Percentiles rank a stretch among this genome's conserved stretches.
phyloP scores from a whole-genome alignment of 2,329 filamentous ascomycete genomes.

The Tolypocladium tundrense region DNA sequence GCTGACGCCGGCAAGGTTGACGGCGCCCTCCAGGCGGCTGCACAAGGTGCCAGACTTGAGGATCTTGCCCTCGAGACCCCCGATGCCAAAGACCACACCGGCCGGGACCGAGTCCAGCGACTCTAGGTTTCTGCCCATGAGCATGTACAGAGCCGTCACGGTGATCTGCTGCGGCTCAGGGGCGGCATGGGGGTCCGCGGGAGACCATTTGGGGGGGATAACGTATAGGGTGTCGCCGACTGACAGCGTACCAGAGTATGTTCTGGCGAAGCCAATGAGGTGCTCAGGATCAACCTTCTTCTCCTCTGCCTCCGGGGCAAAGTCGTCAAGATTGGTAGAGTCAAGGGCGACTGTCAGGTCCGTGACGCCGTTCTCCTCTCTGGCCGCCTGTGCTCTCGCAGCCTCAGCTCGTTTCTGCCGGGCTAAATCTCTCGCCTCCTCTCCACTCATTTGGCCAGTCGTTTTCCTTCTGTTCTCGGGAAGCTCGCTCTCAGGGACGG shows the following conservation, averaged over 20 bases:
- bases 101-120: slow-evolving; percentile 76
- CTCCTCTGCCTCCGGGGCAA: slow-evolving; percentile 34
- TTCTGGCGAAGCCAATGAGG: slow-evolving; percentile 84
- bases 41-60: slow-evolving; percentile 92
- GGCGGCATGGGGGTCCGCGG: slow-evolving; percentile 59
- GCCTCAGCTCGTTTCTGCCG: slow-evolving; percentile 84
- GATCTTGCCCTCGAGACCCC: slow-evolving; percentile 84
- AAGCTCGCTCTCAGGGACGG: slow-evolving; percentile 83
- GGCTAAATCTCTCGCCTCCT: slow-evolving; percentile 82
- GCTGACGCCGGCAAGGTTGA: slow-evolving; percentile 80
- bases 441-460: slow-evolving; percentile 63
- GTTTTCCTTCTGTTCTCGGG: slow-evolving; percentile 68
- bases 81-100: slow-evolving; percentile 91
- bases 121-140: slow-evolving; percentile 90
- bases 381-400: slow-evolving; percentile 61
- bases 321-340: slow-evolving; percentile 48
- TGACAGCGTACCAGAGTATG: slow-evolving; percentile 82
- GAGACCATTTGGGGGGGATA: slow-evolving; percentile 85
- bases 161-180: slow-evolving; percentile 74
- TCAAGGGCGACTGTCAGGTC: slow-evolving; percentile 51
- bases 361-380: slow-evolving; percentile 37
- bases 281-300: slow-evolving; percentile 68
- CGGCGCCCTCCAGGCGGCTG: slow-evolving; percentile 72
- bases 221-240: slow-evolving; percentile 90
- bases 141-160: slow-evolving; percentile 80